These are phyloP conservation scores for Blastocystis hominis DNA, from an alignment of 352 stramenopile genomes.

Conservation along the genomic window DNA sequence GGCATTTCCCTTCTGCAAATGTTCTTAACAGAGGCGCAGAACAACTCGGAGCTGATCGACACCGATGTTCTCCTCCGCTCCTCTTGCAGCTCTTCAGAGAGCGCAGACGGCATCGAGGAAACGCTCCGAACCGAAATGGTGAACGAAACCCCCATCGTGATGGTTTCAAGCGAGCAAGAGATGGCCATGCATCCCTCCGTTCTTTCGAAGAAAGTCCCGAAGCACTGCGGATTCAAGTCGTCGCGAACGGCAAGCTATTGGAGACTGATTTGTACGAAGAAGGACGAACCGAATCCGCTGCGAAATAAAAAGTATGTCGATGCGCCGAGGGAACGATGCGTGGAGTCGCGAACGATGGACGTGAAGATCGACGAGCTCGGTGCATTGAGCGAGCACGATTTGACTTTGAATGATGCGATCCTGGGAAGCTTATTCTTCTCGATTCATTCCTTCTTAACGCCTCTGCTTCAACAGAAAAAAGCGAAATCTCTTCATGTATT, in stretches of 20 bases:
- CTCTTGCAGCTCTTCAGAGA: neutral
- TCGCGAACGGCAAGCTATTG: slow-evolving; percentile 5
- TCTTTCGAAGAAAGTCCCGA: neutral
- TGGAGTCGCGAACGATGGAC: neutral
- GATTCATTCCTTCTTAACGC: neutral
- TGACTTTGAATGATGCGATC: slow-evolving; percentile 31
- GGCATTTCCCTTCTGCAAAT: slow-evolving; percentile 15
- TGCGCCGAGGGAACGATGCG: neutral
- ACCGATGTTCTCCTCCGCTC: neutral
- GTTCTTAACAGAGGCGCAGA: slow-evolving; percentile 1
- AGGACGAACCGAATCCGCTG: slow-evolving; percentile 2
- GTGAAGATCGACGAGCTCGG: neutral
- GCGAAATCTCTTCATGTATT: neutral
- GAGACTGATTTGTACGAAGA: slow-evolving; percentile 14
- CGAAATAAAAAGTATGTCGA: slow-evolving; percentile 10
- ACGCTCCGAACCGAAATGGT: neutral
- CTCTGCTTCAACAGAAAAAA: neutral
- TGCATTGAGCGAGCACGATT: neutral
- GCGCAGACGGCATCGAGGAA: neutral
- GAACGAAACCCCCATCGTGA: neutral
- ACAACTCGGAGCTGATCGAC: neutral
- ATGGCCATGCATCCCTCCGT: neutral
- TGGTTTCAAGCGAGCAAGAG: neutral
- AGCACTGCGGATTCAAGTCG: neutral
- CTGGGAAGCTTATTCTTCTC: neutral